Percentiles rank a stretch among this genome's conserved stretches.
Conservation (phyloP, 805 yeast genomes). For the Saturnispora sekii region DNA sequence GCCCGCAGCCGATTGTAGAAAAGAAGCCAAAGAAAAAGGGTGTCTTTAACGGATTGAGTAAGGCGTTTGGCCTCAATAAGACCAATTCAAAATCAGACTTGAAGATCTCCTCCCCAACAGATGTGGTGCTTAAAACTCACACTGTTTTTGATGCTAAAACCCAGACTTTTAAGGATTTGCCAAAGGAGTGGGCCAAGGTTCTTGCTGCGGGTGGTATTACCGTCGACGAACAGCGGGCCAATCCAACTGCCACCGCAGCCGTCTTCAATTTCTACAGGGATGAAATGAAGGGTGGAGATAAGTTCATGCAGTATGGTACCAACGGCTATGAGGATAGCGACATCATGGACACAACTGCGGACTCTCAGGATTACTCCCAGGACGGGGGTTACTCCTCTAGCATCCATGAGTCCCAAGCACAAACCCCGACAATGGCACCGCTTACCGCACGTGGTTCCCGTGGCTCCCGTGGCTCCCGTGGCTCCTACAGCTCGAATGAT, state of each 20-base stretch:
- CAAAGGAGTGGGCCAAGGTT: constrained; percentile 84
- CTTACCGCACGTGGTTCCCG: background rate
- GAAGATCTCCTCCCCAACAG: constrained; percentile 84
- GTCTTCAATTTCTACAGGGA: constrained; percentile 23
- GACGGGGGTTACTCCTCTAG: constrained; percentile 3
- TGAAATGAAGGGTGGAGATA: constrained; percentile 17
- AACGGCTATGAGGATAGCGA: constrained; percentile 11
- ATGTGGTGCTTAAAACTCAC: constrained; percentile 84
- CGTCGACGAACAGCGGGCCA: constrained; percentile 75
- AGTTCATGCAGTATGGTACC: constrained; percentile 23
- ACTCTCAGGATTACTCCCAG: constrained; percentile 6
- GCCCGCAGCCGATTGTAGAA: constrained; percentile 3
- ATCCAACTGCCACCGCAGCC: constrained; percentile 75
- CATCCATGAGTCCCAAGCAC: constrained; percentile 5
- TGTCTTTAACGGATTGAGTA: constrained; percentile 48
- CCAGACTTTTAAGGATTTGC: constrained; percentile 87
- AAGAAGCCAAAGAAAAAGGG: constrained; percentile 38
- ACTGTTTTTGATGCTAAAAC: constrained; percentile 81
- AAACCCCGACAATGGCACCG: background rate
- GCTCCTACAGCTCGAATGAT: constrained; percentile 13
- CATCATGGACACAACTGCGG: constrained; percentile 8
- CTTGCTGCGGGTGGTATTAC: constrained; percentile 82
- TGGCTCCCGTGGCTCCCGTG: constrained; percentile 7
- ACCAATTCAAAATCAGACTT: constrained; percentile 18
- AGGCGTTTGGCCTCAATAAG: constrained; percentile 26